phyloP scores from a whole-genome alignment of 2,329 filamentous ascomycete species.

The Coleophoma cylindrospora region DNA sequence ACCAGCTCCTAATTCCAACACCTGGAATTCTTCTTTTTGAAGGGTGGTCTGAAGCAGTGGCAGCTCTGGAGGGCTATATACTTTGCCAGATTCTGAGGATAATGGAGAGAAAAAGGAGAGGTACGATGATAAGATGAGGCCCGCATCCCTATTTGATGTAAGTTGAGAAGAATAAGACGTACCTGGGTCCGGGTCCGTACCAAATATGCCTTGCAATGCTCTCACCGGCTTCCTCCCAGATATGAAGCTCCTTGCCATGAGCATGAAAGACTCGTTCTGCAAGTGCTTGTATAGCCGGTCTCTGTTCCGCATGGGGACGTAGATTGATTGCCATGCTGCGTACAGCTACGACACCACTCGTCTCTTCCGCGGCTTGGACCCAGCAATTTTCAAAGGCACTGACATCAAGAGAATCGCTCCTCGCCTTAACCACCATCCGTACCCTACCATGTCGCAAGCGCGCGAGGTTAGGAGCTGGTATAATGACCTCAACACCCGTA shows the following conservation, averaged over 20 bases:
- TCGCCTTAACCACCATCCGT: constrained; percentile 15
- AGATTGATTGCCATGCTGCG: constrained; percentile 16
- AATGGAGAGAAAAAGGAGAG: constrained; percentile 9
- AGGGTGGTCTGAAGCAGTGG: constrained; percentile 11
- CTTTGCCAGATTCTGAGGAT: not conserved
- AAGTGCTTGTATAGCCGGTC: not conserved
- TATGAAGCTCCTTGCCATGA: constrained; percentile 21
- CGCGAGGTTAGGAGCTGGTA: constrained; percentile 10
- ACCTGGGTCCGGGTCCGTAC: constrained; percentile 33
- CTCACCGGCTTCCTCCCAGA: constrained; percentile 68
- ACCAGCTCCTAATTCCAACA: constrained; percentile 63
- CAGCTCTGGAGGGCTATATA: constrained; percentile 5
- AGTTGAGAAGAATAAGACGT: constrained; percentile 9
- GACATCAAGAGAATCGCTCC: constrained; percentile 2
- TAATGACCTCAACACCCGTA: constrained; percentile 15
- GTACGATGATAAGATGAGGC: constrained; percentile 29
- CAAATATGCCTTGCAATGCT: constrained; percentile 69
- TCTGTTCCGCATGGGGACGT: not conserved
- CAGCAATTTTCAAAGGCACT: constrained; percentile 6
- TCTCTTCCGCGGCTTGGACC: constrained; percentile 2
- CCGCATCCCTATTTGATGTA: constrained; percentile 28
- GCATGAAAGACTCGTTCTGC: constrained; percentile 17
- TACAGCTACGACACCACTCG: constrained; percentile 15
- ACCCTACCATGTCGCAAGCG: not conserved
- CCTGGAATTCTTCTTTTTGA: constrained; percentile 30